These are phyloP conservation scores for Strigomonas galati DNA, from an alignment of 208 protist genomes.

Conservation along the genomic window DNA sequence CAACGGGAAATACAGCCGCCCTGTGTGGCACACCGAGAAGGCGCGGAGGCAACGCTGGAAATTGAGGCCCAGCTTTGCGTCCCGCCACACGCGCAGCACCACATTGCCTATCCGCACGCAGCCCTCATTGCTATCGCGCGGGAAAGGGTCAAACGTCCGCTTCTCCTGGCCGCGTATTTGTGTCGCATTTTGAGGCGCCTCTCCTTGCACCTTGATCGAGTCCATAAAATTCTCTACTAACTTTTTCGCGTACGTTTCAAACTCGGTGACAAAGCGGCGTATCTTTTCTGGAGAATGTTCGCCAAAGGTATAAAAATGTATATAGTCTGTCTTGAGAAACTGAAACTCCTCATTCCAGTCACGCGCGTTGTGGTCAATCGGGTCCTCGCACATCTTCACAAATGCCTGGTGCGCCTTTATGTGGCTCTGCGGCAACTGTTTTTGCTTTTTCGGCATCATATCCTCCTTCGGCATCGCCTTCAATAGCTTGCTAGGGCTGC, in stretches of 20 bases:
- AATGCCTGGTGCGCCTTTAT: conserved; percentile 37
- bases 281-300: conserved; percentile 14
- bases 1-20: conserved; percentile 40
- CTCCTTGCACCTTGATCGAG: neutral
- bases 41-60: conserved; percentile 50
- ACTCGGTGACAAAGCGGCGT: conserved; percentile 30
- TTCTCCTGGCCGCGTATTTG: neutral
- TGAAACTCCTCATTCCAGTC: conserved; percentile 71
- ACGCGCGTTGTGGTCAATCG: conserved; percentile 27
- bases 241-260: conserved; percentile 33
- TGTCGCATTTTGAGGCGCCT: neutral
- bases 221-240: conserved; percentile 25
- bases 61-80: conserved; percentile 44
- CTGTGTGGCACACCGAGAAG: conserved; percentile 25
- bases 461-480: neutral
- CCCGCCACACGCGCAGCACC: conserved; percentile 43
- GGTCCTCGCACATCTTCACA: conserved; percentile 14
- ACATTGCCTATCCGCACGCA: conserved; percentile 49
- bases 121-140: neutral
- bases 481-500: neutral
- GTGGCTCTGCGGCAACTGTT: conserved; percentile 13
- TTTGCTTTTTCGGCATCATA: neutral
- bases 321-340: conserved; percentile 24
- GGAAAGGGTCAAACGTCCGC: neutral
- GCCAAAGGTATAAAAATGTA: conserved; percentile 16